phyloP scores from a whole-genome alignment of 75 land plant genomes.

The Gnetum montanum region DNA sequence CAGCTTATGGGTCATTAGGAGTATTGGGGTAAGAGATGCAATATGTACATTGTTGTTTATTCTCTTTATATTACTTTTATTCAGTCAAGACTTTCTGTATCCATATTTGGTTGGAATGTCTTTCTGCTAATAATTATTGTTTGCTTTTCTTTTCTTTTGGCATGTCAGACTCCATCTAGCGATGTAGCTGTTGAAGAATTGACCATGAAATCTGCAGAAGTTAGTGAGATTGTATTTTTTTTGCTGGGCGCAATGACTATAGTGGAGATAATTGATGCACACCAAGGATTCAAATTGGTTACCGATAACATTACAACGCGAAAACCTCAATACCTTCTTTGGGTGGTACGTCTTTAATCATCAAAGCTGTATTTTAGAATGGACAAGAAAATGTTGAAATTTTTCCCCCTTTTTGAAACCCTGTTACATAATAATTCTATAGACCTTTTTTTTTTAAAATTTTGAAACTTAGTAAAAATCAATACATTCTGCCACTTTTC shows the following conservation, averaged over 20 bases:
- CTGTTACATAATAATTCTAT: too few relatives aligned
- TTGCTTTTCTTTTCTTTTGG: not conserved
- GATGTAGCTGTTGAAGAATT: conserved; percentile 71
- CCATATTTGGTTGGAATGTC: too few relatives aligned
- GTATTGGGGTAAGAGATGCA: conserved; percentile 76
- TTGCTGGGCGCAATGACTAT: conserved; percentile 98
- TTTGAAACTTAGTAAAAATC: too few relatives aligned
- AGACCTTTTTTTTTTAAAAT: too few relatives aligned
- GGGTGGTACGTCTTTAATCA: conserved; percentile 71
- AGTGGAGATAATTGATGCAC: conserved; percentile 95
- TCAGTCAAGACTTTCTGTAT: not conserved
- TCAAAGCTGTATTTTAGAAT: not conserved
- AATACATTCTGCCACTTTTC: too few relatives aligned
- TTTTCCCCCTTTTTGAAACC: too few relatives aligned
- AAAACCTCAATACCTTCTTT: conserved; percentile 76
- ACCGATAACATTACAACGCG: conserved; percentile 96
- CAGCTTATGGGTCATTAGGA: conserved; percentile 85
- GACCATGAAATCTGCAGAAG: conserved; percentile 69
- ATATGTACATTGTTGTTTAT: conserved; percentile 1
- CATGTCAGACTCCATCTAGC: conserved; percentile 67
- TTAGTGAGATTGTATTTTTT: conserved; percentile 94
- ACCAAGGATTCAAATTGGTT: conserved; percentile 96
- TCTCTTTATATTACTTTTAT: not conserved
- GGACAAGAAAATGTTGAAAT: too few relatives aligned
- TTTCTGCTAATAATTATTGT: too few relatives aligned